These are phyloP conservation scores for Yamadazyma dendronema DNA, from an alignment of 1,139 yeast species.

Conservation along the genomic window DNA sequence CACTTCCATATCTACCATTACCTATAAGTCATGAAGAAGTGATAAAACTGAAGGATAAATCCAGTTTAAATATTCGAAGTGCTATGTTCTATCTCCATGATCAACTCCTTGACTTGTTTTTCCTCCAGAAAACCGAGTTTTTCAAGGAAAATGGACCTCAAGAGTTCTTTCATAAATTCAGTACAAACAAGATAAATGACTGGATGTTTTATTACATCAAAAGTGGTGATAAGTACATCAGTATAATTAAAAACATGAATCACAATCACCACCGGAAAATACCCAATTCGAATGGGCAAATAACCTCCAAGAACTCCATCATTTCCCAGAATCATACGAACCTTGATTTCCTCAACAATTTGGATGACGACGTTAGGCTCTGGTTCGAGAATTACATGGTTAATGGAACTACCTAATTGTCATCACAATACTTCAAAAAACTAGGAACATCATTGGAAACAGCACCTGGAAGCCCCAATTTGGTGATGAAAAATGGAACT, in stretches of 20 bases:
- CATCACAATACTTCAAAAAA: conserved; percentile 48
- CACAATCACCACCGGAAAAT: conserved; percentile 18
- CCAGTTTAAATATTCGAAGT: conserved; percentile 16
- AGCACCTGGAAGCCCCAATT: conserved; percentile 51
- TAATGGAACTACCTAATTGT: conserved; percentile 19
- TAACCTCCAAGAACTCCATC: conserved; percentile 10
- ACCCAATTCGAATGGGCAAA: conserved; percentile 13
- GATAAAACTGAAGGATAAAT: conserved; percentile 9
- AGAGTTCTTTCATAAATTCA: conserved; percentile 46
- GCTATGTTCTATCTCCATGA: conserved; percentile 43
- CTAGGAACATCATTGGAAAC: conserved; percentile 69
- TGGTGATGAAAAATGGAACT: conserved; percentile 64
- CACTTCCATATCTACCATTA: conserved; percentile 38
- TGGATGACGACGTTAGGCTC: conserved; percentile 44
- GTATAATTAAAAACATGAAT: conserved; percentile 38
- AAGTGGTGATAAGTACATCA: conserved; percentile 29
- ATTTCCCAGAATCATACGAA: conserved; percentile 24
- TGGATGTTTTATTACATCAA: conserved; percentile 46
- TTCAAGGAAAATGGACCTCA: conserved; percentile 21
- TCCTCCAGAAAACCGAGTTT: conserved; percentile 26
- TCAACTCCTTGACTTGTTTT: conserved; percentile 34
- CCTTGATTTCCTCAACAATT: conserved; percentile 41
- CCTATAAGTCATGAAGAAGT: conserved; percentile 15
- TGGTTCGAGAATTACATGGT: conserved; percentile 37
- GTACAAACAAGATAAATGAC: conserved; percentile 36